Percentiles rank a stretch among this genome's conserved stretches.
Conservation (phyloP, 768 basidiomycete species). For the Dentipellis fragilis region DNA sequence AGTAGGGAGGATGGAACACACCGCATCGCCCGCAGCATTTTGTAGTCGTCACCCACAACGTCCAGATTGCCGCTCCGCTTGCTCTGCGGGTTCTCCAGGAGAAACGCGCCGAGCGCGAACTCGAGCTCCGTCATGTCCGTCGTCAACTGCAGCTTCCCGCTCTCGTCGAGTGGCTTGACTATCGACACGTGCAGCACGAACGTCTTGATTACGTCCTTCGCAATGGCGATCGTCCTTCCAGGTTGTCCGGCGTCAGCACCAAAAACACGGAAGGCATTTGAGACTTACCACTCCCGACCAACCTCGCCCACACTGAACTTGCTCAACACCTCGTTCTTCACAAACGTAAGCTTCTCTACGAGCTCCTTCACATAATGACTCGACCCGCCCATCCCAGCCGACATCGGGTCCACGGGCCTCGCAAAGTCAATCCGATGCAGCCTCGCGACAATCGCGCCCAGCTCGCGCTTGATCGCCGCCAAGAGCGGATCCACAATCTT, state of each 20-base stretch:
- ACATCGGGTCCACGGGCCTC: slow-evolving; percentile 53
- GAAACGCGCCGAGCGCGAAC: slow-evolving; percentile 79
- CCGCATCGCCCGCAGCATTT: slow-evolving; percentile 79
- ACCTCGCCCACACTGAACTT: slow-evolving; percentile 67
- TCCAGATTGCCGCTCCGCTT: slow-evolving; percentile 57
- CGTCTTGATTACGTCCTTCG: slow-evolving; percentile 69
- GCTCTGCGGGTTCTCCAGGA: slow-evolving; percentile 44
- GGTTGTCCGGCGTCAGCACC: neutral
- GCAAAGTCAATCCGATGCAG: slow-evolving; percentile 72
- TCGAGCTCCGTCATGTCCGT: slow-evolving; percentile 96
- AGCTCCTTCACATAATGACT: slow-evolving; percentile 91
- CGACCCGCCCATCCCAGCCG: slow-evolving; percentile 39
- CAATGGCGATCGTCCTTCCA: slow-evolving; percentile 33
- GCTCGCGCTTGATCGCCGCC: slow-evolving; percentile 67
- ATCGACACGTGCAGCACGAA: slow-evolving; percentile 95
- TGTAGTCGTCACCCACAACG: slow-evolving; percentile 79
- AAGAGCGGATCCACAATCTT: slow-evolving; percentile 53
- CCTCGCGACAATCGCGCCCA: slow-evolving; percentile 67
- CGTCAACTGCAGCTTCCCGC: slow-evolving; percentile 88
- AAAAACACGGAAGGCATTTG: neutral
- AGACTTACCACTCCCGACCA: slow-evolving; percentile 61
- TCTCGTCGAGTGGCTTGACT: slow-evolving; percentile 82
- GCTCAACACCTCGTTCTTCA: slow-evolving; percentile 68
- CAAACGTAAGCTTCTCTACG: slow-evolving; percentile 74
- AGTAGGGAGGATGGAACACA: slow-evolving; percentile 19